Base-by-base conservation (phyloP, 2,329 filamentous ascomycete species). In the Pseudogymnoascus sp. region DNA sequence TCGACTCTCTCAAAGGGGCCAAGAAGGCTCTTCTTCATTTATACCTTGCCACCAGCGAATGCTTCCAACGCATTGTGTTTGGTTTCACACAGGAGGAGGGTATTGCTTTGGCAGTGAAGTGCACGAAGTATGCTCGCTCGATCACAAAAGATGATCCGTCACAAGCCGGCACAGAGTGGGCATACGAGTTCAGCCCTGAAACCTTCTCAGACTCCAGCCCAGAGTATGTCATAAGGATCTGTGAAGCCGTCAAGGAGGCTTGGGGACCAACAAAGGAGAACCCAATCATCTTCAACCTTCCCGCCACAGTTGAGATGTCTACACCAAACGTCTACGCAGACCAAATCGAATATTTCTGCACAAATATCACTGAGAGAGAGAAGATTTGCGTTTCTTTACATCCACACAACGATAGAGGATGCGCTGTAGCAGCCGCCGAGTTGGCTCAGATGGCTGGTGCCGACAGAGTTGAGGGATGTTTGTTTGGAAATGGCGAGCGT, bases 261-360 rank as follows among this genome's bases (percentile, higher is more conserved):
- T 99, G 95, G 95, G 92, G 82, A 66, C 93, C 95, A 0, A 86
- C 84, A 0, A 85, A 80, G 40, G 85, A 91, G 75, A 87, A 86
- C 70, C 90, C 88, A 59, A 91, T 99, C 75, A 96, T 99, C 74
- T 95, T 99, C 82, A 97, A 97, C 79, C 82, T 99, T 61, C 93
- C 95, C 0, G 93, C 95, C 1, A 99, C 95, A 0, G 93, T 97
- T 37, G 95, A 99, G 78, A 87, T 97, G 86, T 79, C 91, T 0
- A 97, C 95, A 0, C 93, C 93, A 35, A 99, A 99, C 74, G 84
- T 97, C 59, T 99, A 95, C 74, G 95, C 95, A 60, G 95, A 99
- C 73, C 89, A 96, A 78, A 90, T 99, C 66, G 95, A 99, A 75
- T 96, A 91, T 78, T 99, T 99, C 77, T 96, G 91, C 79, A 85